Evolutionary conservation across 176 grass and related monocot species (phyloP).

Genomic region (Aegilops sharonensis): DNA sequence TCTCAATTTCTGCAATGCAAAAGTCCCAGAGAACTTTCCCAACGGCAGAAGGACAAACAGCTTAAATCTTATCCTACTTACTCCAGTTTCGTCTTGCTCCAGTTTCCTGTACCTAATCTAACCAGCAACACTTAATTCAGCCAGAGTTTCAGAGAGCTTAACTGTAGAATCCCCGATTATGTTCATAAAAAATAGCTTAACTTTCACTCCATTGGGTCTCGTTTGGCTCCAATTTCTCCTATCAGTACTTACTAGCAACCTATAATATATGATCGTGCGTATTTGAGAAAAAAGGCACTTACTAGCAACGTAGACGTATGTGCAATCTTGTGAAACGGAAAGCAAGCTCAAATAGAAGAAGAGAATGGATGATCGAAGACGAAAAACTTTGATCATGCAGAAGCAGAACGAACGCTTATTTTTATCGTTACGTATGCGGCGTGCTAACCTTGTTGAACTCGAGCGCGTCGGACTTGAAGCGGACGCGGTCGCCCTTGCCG

Average conservation of each 20-base stretch:
- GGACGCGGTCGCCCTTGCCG: slow-evolving; percentile 86
- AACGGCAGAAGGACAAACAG: not conserved
- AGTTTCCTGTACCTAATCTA: not conserved
- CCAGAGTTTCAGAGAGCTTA: not conserved
- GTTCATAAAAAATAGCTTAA: not conserved
- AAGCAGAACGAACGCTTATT: not conserved
- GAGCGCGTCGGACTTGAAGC: slow-evolving; percentile 74
- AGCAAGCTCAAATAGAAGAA: not conserved
- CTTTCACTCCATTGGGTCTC: not conserved
- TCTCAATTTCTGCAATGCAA: not conserved
- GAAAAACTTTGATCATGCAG: not conserved
- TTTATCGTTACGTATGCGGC: no score
- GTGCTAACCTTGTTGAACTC: slow-evolving; percentile 71
- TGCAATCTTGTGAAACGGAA: not conserved
- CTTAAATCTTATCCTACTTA: not conserved
- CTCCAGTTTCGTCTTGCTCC: not conserved
- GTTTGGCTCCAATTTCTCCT: not conserved
- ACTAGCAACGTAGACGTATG: not conserved
- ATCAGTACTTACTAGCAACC: no score
- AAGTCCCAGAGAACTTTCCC: not conserved
- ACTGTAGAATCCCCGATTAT: not conserved
- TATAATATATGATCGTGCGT: no score
- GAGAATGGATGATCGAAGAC: not conserved
- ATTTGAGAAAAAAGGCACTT: not conserved
- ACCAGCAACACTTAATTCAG: not conserved